Conservation (phyloP, 345 rosid species). For the Aethionema arabicum region DNA sequence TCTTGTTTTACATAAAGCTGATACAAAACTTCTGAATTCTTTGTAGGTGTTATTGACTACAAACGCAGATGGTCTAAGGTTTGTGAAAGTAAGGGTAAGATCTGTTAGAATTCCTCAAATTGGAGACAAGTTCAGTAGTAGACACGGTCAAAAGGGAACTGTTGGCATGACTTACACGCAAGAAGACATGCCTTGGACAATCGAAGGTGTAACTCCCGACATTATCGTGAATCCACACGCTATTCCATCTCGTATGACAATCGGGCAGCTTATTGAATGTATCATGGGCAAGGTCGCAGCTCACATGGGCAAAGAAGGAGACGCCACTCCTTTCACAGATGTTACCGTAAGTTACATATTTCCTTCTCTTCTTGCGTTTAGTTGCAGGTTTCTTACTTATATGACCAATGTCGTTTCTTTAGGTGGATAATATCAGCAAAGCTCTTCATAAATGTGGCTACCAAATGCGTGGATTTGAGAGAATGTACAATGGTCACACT, state of each 20-base stretch:
- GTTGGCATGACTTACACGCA: slow-evolving; percentile 98
- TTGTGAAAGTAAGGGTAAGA: slow-evolving; percentile 96
- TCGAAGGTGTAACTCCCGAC: slow-evolving; percentile 94
- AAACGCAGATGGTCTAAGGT: slow-evolving; percentile 96
- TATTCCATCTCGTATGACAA: slow-evolving; percentile 98
- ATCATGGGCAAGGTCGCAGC: slow-evolving; percentile 99
- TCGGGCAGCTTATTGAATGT: slow-evolving; percentile 98
- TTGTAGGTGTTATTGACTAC: slow-evolving; percentile 89
- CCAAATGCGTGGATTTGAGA: slow-evolving; percentile 98
- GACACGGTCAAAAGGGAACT: slow-evolving; percentile 99
- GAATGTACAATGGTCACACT: slow-evolving; percentile 97
- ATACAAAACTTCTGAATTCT: slow-evolving; percentile 14
- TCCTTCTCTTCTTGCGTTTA: slow-evolving; percentile 9
- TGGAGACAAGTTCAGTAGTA: slow-evolving; percentile 96
- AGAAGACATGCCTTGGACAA: slow-evolving; percentile 99
- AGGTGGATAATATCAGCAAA: slow-evolving; percentile 98
- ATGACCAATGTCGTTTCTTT: slow-evolving; percentile 16
- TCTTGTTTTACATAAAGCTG: slow-evolving; percentile 4
- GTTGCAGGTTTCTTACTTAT: neutral
- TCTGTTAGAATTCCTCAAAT: slow-evolving; percentile 97
- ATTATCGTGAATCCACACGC: slow-evolving; percentile 98
- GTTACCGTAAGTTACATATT: slow-evolving; percentile 68
- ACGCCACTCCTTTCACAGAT: slow-evolving; percentile 97
- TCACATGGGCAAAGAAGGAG: slow-evolving; percentile 99
- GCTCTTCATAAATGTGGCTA: slow-evolving; percentile 98